These are phyloP conservation scores for Colletotrichum sublineola DNA, from an alignment of 2,329 filamentous ascomycete species.

Conservation along the genomic window DNA sequence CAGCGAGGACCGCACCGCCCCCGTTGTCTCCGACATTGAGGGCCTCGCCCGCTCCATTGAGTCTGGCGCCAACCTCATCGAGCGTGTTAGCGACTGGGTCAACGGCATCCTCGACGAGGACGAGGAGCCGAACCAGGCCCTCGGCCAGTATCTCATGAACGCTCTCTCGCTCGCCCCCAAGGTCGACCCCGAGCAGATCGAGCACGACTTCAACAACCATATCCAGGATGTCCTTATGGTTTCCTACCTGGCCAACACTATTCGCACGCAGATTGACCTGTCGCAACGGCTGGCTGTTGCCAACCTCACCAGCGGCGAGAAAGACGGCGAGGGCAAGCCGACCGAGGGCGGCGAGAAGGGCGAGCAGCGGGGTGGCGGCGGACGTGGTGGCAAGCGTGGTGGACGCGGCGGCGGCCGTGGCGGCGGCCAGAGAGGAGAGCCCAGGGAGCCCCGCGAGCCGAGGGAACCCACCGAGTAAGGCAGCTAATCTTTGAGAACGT, in stretches of 20 bases:
- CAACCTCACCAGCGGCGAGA: slow-evolving; percentile 67
- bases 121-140: slow-evolving; percentile 86
- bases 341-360: slow-evolving; percentile 58
- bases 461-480: slow-evolving; percentile 55
- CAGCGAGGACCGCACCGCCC: slow-evolving; percentile 78
- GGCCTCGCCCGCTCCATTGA: slow-evolving; percentile 86
- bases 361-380: slow-evolving; percentile 59
- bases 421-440: slow-evolving; percentile 57
- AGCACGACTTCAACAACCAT: slow-evolving; percentile 99
- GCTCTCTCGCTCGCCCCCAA: slow-evolving; percentile 93
- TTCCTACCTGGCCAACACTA: slow-evolving; percentile 97
- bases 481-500: slow-evolving; percentile 39
- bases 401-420: slow-evolving; percentile 65
- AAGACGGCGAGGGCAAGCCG: slow-evolving; percentile 63
- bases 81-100: slow-evolving; percentile 92
- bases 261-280: slow-evolving; percentile 98
- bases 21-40: slow-evolving; percentile 89
- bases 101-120: slow-evolving; percentile 95
- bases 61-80: slow-evolving; percentile 89
- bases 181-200: slow-evolving; percentile 90
- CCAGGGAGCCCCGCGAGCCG: slow-evolving; percentile 61
- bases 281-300: slow-evolving; percentile 94
- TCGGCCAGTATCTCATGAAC: slow-evolving; percentile 96
- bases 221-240: slow-evolving; percentile 99
- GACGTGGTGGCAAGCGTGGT: slow-evolving; percentile 62